phyloP scores from a whole-genome alignment of 495 filamentous ascomycete species.

The Hypoxylon perforatum region DNA sequence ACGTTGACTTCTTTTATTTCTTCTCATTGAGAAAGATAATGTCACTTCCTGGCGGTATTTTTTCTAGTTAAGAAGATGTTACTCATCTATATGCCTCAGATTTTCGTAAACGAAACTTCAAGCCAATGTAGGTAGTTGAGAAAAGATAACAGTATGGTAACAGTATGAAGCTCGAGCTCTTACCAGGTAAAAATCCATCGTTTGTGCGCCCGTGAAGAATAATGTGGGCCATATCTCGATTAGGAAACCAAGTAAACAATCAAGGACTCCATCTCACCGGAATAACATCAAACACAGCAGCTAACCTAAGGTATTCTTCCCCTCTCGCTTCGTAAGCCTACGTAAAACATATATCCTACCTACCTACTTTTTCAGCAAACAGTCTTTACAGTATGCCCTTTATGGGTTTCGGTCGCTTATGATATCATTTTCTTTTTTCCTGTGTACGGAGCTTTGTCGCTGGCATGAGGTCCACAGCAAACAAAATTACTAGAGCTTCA shows the following conservation, averaged over 20 bases:
- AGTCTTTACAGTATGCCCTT: not conserved
- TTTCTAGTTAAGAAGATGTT: not conserved
- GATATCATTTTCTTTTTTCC: slow-evolving; percentile 16
- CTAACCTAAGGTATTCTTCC: not conserved
- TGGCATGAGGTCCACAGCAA: not conserved
- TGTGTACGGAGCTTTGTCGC: slow-evolving; percentile 1
- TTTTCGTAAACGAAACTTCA: no score
- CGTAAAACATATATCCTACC: slow-evolving; percentile 1
- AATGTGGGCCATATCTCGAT: slow-evolving; percentile 12
- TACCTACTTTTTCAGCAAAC: not conserved
- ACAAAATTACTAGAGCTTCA: slow-evolving; percentile 4
- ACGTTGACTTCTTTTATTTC: no score
- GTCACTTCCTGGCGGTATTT: not conserved
- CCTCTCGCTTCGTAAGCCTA: not conserved
- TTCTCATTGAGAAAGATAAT: slow-evolving; percentile 1
- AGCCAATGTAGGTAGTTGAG: not conserved
- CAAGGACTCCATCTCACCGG: slow-evolving; percentile 3
- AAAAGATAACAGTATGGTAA: no score
- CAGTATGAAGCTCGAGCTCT: slow-evolving; percentile 10
- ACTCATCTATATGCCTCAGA: no score
- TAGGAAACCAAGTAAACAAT: slow-evolving; percentile 48
- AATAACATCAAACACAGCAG: not conserved
- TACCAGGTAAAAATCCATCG: no score
- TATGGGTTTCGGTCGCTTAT: not conserved
- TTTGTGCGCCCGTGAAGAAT: no score